Evolutionary conservation across 495 filamentous ascomycete genomes (phyloP).

Genomic region (Tetracladium setigerum): DNA sequence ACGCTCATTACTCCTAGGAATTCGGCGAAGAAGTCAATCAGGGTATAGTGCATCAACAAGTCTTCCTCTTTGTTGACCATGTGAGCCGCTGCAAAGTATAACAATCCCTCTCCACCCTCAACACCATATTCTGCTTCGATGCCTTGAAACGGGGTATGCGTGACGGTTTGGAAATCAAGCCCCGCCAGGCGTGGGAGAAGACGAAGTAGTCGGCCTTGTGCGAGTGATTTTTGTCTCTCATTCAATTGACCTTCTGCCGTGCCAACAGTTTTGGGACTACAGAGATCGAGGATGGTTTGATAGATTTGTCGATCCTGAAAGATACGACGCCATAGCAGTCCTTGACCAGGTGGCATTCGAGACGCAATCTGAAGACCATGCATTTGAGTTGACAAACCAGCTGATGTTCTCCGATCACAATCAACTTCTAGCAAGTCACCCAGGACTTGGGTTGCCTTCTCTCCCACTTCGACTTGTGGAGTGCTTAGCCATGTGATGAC

Average conservation of each 20-base stretch:
- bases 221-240: constrained; percentile 61
- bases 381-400: constrained; percentile 24
- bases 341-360: constrained; percentile 45
- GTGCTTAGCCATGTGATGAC: constrained; percentile 67
- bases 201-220: constrained; percentile 69
- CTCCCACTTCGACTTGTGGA: constrained; percentile 63
- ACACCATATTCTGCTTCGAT: constrained; percentile 43
- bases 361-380: constrained; percentile 30
- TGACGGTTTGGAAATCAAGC: constrained; percentile 56
- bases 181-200: constrained; percentile 59
- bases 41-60: constrained; percentile 68
- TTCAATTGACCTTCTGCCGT: constrained; percentile 34
- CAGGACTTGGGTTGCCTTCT: constrained; percentile 58
- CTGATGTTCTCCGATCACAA: constrained; percentile 41
- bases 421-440: constrained; percentile 65
- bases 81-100: constrained; percentile 63
- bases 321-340: constrained; percentile 63
- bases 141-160: constrained; percentile 48
- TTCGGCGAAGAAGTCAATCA: constrained; percentile 70
- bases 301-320: constrained; percentile 64
- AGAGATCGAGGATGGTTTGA: constrained; percentile 51
- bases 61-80: constrained; percentile 70
- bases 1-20: constrained; percentile 48
- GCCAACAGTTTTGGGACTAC: constrained; percentile 38
- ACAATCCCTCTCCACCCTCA: constrained; percentile 43